Conservation (phyloP, 352 stramenopile species). For the Phytophthora vignae region DNA sequence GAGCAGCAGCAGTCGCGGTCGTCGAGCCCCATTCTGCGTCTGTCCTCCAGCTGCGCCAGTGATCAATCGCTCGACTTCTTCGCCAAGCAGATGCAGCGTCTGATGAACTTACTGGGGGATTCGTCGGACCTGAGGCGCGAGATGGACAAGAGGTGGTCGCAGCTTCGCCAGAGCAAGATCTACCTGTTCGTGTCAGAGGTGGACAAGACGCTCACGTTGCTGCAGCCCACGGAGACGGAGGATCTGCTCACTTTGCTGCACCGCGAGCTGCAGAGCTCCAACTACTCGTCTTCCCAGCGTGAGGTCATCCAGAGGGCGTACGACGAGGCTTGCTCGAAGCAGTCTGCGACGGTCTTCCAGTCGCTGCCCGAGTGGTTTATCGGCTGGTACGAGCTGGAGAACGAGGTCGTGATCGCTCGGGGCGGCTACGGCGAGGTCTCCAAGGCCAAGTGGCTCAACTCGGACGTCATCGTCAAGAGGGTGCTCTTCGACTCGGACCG, state of each 20-base stretch:
- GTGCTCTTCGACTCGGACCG: background rate
- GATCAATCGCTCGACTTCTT: too few species aligned
- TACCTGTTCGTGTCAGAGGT: too few species aligned
- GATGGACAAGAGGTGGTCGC: too few species aligned
- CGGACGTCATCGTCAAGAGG: constrained; percentile 9
- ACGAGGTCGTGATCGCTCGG: background rate
- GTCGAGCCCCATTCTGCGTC: too few species aligned
- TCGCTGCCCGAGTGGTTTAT: constrained; percentile 14
- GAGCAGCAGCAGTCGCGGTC: too few species aligned
- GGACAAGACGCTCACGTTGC: too few species aligned
- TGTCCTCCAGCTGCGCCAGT: too few species aligned
- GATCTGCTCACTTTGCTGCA: constrained; percentile 2
- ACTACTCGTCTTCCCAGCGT: background rate
- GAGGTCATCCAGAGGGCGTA: constrained; percentile 3
- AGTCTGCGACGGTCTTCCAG: background rate
- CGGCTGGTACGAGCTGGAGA: constrained; percentile 3
- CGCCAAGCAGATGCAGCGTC: too few species aligned
- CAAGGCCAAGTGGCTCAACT: constrained; percentile 16
- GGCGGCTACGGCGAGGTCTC: constrained; percentile 6
- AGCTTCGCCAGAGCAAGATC: too few species aligned
- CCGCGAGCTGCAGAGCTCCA: background rate
- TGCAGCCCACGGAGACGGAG: background rate
- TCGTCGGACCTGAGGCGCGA: too few species aligned
- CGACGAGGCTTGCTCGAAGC: background rate
- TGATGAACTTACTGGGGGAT: too few species aligned